Evolutionary conservation across 2,329 filamentous ascomycete genomes (phyloP), one percentile per base, ranked within the genome.

Genomic region (Cercospora janseana): DNA sequence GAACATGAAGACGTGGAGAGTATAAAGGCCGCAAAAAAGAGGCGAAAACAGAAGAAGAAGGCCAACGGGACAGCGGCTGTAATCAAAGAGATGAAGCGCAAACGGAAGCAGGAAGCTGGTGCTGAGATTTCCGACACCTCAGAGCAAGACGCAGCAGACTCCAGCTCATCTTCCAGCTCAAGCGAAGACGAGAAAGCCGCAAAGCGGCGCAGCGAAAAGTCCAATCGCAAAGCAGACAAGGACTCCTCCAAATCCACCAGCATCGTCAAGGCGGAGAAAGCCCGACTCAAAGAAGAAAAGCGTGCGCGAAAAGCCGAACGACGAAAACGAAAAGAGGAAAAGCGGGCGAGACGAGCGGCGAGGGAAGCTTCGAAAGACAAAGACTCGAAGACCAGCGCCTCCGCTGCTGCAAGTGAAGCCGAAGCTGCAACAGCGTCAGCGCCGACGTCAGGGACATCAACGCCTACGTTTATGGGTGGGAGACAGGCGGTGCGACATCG

Each of bases 401-500:
- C 52, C n/a, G 49, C 51, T 13, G 35, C 31, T 18, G 26, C 46
- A 7, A 60, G 55, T 34, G 50, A 54, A 32, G 53, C 45, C 37
- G 63, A 63, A 24, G 23, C 27, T 0, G 41, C 18, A 12, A 21
- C 32, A 18, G n/a, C 28, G 3, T 26, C n/a, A n/a, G n/a, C n/a
- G n/a, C n/a, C n/a, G n/a, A n/a, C 34, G 32, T 48, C 38, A n/a
- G 66, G 67, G 4, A 61, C 63, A 4, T 60, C 61, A 8, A 63
- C 69, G 23, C 59, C 67, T 9, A 52, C 61, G 38, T 58, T 60
- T 21, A 59, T 64, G 43, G 57, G 51, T 10, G 61, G 63, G 28
- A 80, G 89, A 57, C 87, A 91, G 66, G 80, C 86, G 47, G 82
- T 91, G 38, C 78, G 92, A 56, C 83, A 87, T 59, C 79, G 88